Base-by-base conservation (phyloP, 768 basidiomycete species). In the Hypholoma sublateritium region DNA sequence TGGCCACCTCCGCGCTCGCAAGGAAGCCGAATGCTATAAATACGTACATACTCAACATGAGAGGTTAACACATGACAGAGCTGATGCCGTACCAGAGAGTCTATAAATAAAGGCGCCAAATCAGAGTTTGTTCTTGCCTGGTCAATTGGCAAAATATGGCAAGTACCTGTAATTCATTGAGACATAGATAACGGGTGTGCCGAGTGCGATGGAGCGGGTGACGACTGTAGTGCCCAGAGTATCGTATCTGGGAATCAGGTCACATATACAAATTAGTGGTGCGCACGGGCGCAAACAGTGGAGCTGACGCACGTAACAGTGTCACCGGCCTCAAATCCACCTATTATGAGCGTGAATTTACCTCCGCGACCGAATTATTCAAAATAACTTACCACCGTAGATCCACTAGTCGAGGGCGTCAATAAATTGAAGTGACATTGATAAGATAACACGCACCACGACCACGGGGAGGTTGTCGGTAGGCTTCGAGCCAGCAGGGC, bases 1-100 rank as follows among this genome's bases (percentile, higher is more conserved):
- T 74, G 44, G 76, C 78, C 1, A 84, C 77, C 70, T 85, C 82
- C 57, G 77, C 71, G 42, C 81, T 71, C 0, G 77, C 75, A 34
- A 84, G 58, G 67, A 85, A 85, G 3, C 83, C 82, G 50, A 82
- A 28, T 5, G 46, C 46, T 47, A n/a, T 22, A 44, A 44, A 44
- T 19, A 13, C n/a, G 16, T 19, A 13, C n/a, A 11, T 6, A 19
- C 19, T 77, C 37, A 81, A 79, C 66, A 32, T 6, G 5, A 32
- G 28, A 32, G 9, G 9, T 32, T 32, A 32, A 32, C 28, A 32
- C 28, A 32, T 32, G 28, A 84, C 83, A 49, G 6, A 32, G 25
- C 6, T 12, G 17, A 6, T 12, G 6, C 22, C 35, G 5, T 14
- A 37, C 36, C 34, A 22, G 35, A 39, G 39, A 39, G 22, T 22